A percentile compares a stretch with the other conserved stretches of the same genome.
These are phyloP conservation scores for Paecilomyces fulvus DNA, from an alignment of 2,329 filamentous ascomycete species.

Conservation along the genomic window DNA sequence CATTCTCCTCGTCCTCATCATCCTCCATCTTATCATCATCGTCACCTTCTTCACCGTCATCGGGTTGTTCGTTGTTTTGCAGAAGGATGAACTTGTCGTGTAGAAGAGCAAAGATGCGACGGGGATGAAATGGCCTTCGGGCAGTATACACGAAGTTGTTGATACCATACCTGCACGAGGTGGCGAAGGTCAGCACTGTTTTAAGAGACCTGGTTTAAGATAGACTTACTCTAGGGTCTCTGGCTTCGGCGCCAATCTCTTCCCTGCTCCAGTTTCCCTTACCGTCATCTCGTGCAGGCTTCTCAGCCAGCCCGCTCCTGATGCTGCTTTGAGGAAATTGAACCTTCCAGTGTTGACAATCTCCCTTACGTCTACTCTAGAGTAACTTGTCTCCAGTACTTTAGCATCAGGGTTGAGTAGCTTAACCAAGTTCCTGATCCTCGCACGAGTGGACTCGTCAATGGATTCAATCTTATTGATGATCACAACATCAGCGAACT, in stretches of 20 bases:
- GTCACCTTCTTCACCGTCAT: conserved; percentile 17
- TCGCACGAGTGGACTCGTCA: conserved; percentile 33
- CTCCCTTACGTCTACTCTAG: conserved; percentile 52
- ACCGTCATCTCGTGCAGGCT: conserved; percentile 61
- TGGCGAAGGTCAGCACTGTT: not conserved
- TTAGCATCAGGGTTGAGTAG: conserved; percentile 60
- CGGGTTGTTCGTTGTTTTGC: conserved; percentile 25
- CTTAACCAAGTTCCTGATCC: conserved; percentile 47
- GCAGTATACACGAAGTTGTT: conserved; percentile 62
- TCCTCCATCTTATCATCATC: conserved; percentile 20
- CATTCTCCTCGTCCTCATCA: conserved; percentile 6
- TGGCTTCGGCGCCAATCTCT: conserved; percentile 55
- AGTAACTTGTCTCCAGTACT: conserved; percentile 52
- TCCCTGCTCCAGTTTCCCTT: conserved; percentile 46
- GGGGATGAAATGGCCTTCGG: conserved; percentile 43
- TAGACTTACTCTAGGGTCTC: conserved; percentile 56
- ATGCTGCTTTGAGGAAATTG: conserved; percentile 54
- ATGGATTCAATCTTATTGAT: conserved; percentile 64
- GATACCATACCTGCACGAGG: conserved; percentile 49
- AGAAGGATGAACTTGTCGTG: conserved; percentile 40
- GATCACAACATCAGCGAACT: conserved; percentile 66
- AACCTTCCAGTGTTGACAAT: conserved; percentile 61
- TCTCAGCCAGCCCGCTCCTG: conserved; percentile 61
- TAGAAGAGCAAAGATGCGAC: conserved; percentile 31
- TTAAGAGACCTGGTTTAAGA: not conserved